Evolutionary conservation across 768 basidiomycete species (phyloP).

Genomic region (Calocybe gangraenosa): DNA sequence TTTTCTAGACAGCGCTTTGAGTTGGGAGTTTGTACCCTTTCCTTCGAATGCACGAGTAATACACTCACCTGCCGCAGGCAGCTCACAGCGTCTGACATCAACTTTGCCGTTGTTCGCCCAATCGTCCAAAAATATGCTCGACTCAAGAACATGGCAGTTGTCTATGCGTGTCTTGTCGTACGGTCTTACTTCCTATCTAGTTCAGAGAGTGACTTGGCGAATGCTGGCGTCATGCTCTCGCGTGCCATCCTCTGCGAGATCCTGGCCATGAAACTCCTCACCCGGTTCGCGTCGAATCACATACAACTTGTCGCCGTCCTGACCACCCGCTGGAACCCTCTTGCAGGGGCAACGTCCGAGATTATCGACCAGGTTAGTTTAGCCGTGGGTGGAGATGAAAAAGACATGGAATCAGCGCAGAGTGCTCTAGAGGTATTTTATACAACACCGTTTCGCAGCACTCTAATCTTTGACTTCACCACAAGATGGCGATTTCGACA

Average conservation of each 20-base stretch:
- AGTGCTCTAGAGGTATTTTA: slow-evolving; percentile 80
- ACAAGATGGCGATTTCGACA: slow-evolving; percentile 84
- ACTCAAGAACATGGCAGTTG: slow-evolving; percentile 67
- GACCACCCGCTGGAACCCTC: slow-evolving; percentile 81
- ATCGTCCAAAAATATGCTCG: slow-evolving; percentile 75
- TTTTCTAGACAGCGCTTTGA: slow-evolving; percentile 60
- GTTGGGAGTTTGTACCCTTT: slow-evolving; percentile 62
- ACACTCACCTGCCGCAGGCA: slow-evolving; percentile 42
- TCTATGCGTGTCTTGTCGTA: slow-evolving; percentile 76
- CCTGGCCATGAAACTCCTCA: slow-evolving; percentile 82
- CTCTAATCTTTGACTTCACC: background rate
- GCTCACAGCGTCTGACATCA: slow-evolving; percentile 78
- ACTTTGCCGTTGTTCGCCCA: slow-evolving; percentile 75
- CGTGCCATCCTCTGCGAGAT: slow-evolving; percentile 82
- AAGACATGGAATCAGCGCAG: slow-evolving; percentile 64
- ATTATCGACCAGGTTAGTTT: slow-evolving; percentile 66
- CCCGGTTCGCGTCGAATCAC: slow-evolving; percentile 66
- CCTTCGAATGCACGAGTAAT: slow-evolving; percentile 4
- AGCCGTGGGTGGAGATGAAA: slow-evolving; percentile 51
- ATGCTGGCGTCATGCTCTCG: slow-evolving; percentile 63
- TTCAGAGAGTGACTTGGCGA: slow-evolving; percentile 68
- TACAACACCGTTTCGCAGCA: background rate
- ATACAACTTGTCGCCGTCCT: slow-evolving; percentile 77
- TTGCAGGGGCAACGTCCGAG: slow-evolving; percentile 67
- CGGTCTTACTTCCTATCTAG: slow-evolving; percentile 74